A percentile compares a stretch with the other conserved stretches of the same genome.
phyloP scores from a whole-genome alignment of 2,329 filamentous ascomycete genomes.

The Didymellaceae sp. region DNA sequence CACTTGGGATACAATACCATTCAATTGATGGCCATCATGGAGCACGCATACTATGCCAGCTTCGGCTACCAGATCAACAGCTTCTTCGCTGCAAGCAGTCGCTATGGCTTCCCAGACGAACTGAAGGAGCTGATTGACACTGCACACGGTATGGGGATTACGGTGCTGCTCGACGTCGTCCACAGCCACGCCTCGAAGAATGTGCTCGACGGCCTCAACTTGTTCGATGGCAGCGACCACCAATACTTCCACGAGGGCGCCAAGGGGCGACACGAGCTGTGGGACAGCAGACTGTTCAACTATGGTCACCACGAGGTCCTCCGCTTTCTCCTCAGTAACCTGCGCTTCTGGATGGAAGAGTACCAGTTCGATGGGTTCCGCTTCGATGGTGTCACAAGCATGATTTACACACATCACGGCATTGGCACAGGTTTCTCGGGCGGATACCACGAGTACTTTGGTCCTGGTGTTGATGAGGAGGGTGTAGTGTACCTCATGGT shows the following conservation, averaged over 20 bases:
- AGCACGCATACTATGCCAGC: slow-evolving; percentile 98
- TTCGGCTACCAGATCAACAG: slow-evolving; percentile 99
- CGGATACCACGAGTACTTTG: slow-evolving; percentile 98
- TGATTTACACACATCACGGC: slow-evolving; percentile 95
- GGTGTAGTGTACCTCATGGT: slow-evolving; percentile 94
- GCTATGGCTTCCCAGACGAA: slow-evolving; percentile 92
- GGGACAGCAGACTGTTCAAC: slow-evolving; percentile 97
- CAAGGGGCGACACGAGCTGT: slow-evolving; percentile 87
- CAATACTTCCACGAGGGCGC: slow-evolving; percentile 91
- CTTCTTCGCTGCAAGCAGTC: slow-evolving; percentile 96
- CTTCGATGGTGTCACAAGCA: slow-evolving; percentile 97
- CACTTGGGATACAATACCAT: slow-evolving; percentile 94
- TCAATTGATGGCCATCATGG: slow-evolving; percentile 98
- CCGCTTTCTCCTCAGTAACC: slow-evolving; percentile 92
- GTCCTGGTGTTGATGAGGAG: slow-evolving; percentile 85
- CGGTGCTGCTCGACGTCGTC: slow-evolving; percentile 91
- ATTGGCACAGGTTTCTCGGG: slow-evolving; percentile 98
- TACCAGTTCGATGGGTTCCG: slow-evolving; percentile 96
- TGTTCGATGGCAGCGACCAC: slow-evolving; percentile 94
- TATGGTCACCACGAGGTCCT: slow-evolving; percentile 94
- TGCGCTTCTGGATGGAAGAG: slow-evolving; percentile 99
- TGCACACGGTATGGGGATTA: slow-evolving; percentile 87
- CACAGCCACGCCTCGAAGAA: slow-evolving; percentile 99
- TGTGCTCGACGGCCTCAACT: slow-evolving; percentile 90
- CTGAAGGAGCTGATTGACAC: slow-evolving; percentile 96